Base-by-base conservation (phyloP, 495 filamentous ascomycete genomes). In the Hypoxylon trugodes region DNA sequence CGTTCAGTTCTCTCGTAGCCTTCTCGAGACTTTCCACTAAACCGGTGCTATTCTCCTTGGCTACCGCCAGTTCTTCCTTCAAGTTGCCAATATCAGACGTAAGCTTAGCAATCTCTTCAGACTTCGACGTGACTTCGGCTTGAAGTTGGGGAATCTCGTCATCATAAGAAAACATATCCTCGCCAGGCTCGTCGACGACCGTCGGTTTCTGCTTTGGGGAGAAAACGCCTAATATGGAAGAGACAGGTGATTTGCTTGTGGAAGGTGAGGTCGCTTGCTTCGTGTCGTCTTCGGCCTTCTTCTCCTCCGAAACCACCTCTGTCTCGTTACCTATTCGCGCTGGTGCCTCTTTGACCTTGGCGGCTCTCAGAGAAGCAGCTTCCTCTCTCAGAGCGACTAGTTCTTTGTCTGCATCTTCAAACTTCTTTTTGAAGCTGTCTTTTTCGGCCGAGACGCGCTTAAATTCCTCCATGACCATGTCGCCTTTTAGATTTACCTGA, bases 391-490 rank as follows among this genome's bases (percentile, higher is more conserved):
- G 48, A 3, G 85, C 80, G 8, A 82, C 82, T 0, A 88, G 74
- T 33, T 84, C 81, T 68, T 88, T 85, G 50, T 93, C 84, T 2
- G 89, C 83, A 46, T 88, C 86, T 7, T 89, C 86, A 6, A 87
- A 74, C 66, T 90, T 93, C 65, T 86, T 88, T 66, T 91, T 96
- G 65, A 86, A 85, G 6, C 84, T 83, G 70, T 98, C 93, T 26
- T 89, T 86, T 63, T 97, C 96, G 19, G 79, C 82, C 0, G 92
- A 87, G 0, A 97, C 86, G 0, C 92, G 84, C 76, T 92, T 96
- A n/a, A 97, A 79, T 72, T 98, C 95, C 13, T 96, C 90, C 82
- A 92, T 83, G 1, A 95, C 86, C 87, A 98, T 91, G 62, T 96
- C 92, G 7, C 87, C 86, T 61, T 93, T 93, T 21, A 92, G 75